Percentiles rank a stretch among this genome's conserved stretches.
These are phyloP conservation scores for Globisporangium cystogenes DNA, from an alignment of 352 stramenopile genomes.

Conservation along the genomic window DNA sequence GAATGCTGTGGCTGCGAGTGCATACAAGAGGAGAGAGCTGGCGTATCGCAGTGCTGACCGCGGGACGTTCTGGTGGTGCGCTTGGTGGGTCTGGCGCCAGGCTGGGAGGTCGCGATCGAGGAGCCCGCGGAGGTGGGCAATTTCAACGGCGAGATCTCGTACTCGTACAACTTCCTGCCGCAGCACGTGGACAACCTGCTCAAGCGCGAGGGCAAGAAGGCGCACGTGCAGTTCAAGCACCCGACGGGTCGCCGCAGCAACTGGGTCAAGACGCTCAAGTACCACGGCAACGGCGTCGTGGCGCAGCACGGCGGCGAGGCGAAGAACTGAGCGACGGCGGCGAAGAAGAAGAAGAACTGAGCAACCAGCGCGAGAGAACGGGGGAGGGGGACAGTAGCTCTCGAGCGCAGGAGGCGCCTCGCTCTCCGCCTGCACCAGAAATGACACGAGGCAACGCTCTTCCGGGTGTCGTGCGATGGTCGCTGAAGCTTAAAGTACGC, in stretches of 20 bases:
- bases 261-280: constrained; percentile 88
- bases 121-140: constrained; percentile 65
- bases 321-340: constrained; percentile 36
- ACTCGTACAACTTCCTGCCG: constrained; percentile 86
- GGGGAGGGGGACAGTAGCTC: neutral
- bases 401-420: too few species aligned
- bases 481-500: neutral
- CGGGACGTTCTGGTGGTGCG: neutral
- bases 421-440: too few species aligned
- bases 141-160: constrained; percentile 76
- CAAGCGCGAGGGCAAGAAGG: constrained; percentile 81
- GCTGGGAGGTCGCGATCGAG: constrained; percentile 82
- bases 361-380: too few species aligned
- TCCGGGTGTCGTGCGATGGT: too few species aligned
- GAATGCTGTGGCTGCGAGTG: neutral
- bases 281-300: constrained; percentile 76
- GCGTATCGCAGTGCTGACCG: neutral
- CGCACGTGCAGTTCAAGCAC: constrained; percentile 67
- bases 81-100: constrained; percentile 8
- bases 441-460: neutral
- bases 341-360: constrained; percentile 60
- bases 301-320: constrained; percentile 74
- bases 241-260: constrained; percentile 72
- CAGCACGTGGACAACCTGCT: constrained; percentile 65
- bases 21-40: too few species aligned